Percentiles rank a stretch among this genome's conserved stretches.
These are phyloP conservation scores for Colletotrichum paranaense DNA, from an alignment of 2,329 filamentous ascomycete genomes.

Conservation along the genomic window DNA sequence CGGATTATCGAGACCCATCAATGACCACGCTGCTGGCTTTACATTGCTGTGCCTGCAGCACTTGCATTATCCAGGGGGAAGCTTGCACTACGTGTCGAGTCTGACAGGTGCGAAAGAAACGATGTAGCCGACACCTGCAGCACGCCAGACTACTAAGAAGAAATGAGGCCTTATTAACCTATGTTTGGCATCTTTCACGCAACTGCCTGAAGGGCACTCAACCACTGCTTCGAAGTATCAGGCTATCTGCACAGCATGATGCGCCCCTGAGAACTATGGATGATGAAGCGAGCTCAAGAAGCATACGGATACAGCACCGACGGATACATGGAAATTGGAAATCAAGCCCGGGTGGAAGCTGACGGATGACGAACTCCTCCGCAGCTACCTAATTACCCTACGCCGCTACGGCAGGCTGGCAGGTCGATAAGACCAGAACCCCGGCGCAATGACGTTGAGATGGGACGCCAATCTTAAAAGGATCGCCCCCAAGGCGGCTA, in stretches of 20 bases:
- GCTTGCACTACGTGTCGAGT: constrained; percentile 28
- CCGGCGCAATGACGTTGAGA: constrained; percentile 28
- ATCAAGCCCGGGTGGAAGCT: not conserved
- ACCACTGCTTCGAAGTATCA: constrained; percentile 12
- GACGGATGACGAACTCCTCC: constrained; percentile 21
- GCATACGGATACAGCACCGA: not conserved
- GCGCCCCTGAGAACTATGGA: not conserved
- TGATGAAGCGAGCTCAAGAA: not conserved
- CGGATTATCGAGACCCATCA: not conserved
- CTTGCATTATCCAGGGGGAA: not conserved
- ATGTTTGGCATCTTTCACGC: constrained; percentile 26
- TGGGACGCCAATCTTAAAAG: constrained; percentile 31
- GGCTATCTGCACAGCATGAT: not conserved
- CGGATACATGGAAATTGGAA: not conserved
- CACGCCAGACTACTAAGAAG: constrained; percentile 3
- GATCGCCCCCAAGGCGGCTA: constrained; percentile 23
- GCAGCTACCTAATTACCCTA: constrained; percentile 8
- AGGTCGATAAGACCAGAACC: constrained; percentile 6
- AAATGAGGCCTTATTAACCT: constrained; percentile 5
- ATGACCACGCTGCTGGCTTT: not conserved
- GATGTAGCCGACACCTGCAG: constrained; percentile 20
- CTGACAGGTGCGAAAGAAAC: constrained; percentile 24
- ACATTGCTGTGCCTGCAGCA: constrained; percentile 8
- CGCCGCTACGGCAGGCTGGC: not conserved
- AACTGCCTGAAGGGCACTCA: constrained; percentile 18